Percentiles rank a stretch among this genome's conserved stretches.
phyloP scores from a whole-genome alignment of 768 basidiomycete species.

The Infundibulicybe gibba region DNA sequence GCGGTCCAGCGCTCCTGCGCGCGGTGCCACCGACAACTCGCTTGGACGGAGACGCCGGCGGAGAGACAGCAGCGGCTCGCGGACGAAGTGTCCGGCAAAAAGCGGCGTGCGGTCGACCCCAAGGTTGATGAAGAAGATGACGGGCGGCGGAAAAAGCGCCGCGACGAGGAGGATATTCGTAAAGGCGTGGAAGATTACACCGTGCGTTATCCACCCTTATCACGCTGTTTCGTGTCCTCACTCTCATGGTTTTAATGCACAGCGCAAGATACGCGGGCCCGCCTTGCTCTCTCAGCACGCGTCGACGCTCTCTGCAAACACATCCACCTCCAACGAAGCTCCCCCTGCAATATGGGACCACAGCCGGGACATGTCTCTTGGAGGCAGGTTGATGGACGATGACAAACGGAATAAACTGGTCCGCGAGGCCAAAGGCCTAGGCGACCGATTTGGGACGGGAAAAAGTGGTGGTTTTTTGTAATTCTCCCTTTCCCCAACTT shows the following conservation, averaged over 20 bases:
- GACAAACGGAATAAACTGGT: slow-evolving; percentile 73
- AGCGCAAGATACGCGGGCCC: slow-evolving; percentile 48
- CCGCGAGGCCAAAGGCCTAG: slow-evolving; percentile 75
- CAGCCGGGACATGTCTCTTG: slow-evolving; percentile 82
- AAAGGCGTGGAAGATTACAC: slow-evolving; percentile 78
- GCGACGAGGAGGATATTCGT: slow-evolving; percentile 65
- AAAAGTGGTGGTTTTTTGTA: slow-evolving; percentile 66
- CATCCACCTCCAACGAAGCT: slow-evolving; percentile 43
- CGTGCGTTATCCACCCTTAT: slow-evolving; percentile 33
- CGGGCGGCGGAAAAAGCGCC: slow-evolving; percentile 52
- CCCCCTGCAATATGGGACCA: slow-evolving; percentile 87
- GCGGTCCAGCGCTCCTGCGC: slow-evolving; percentile 41
- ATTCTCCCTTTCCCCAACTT: neutral
- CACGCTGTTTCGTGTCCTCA: neutral
- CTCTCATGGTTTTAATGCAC: neutral
- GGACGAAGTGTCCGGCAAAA: slow-evolving; percentile 93
- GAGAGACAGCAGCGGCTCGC: slow-evolving; percentile 89
- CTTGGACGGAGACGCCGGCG: slow-evolving; percentile 98
- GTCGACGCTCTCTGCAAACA: slow-evolving; percentile 22
- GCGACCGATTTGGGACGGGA: slow-evolving; percentile 79
- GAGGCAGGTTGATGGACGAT: slow-evolving; percentile 90
- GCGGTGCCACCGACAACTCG: slow-evolving; percentile 47
- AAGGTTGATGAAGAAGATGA: slow-evolving; percentile 38
- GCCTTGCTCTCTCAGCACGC: slow-evolving; percentile 55
- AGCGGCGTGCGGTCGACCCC: slow-evolving; percentile 63